phyloP scores from a whole-genome alignment of 331 rosid species.

The Phaseolus coccineus region DNA sequence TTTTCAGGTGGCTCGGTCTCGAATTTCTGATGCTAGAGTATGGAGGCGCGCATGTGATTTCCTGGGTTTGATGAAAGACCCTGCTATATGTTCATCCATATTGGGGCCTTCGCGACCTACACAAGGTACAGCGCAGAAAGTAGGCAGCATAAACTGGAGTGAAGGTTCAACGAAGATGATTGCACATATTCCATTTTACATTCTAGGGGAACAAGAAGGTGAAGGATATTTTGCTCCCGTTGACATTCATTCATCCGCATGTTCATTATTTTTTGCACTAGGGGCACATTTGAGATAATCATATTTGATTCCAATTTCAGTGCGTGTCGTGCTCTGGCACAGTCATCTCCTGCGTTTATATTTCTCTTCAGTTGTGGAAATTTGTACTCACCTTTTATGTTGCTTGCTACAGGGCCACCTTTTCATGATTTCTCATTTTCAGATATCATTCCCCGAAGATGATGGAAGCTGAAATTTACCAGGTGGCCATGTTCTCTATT shows the following conservation, averaged over 20 bases:
- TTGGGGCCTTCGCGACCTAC: constrained; percentile 86
- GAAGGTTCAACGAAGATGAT: constrained; percentile 84
- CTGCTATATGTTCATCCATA: constrained; percentile 84
- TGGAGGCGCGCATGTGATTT: constrained; percentile 92
- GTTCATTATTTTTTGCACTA: neutral
- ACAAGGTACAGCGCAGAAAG: constrained; percentile 57
- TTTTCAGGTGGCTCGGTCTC: constrained; percentile 86
- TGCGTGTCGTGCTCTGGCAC: neutral
- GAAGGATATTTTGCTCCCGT: constrained; percentile 29
- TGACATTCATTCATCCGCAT: constrained; percentile 26
- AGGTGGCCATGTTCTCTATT: neutral
- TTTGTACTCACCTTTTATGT: constrained; percentile 31
- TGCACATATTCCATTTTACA: constrained; percentile 92
- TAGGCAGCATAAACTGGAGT: constrained; percentile 88
- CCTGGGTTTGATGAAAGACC: constrained; percentile 89
- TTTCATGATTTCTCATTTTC: constrained; percentile 88
- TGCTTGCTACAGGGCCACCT: constrained; percentile 80
- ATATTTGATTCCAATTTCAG: constrained; percentile 16
- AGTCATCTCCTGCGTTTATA: neutral
- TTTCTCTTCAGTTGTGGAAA: constrained; percentile 1
- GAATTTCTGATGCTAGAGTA: constrained; percentile 82
- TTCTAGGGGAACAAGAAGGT: constrained; percentile 89
- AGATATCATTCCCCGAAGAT: constrained; percentile 71
- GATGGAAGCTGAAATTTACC: constrained; percentile 38
- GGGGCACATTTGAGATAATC: neutral